Evolutionary conservation across 768 basidiomycete genomes (phyloP), one percentile per base, ranked within the genome.

Genomic region (Amyloporia xantha): DNA sequence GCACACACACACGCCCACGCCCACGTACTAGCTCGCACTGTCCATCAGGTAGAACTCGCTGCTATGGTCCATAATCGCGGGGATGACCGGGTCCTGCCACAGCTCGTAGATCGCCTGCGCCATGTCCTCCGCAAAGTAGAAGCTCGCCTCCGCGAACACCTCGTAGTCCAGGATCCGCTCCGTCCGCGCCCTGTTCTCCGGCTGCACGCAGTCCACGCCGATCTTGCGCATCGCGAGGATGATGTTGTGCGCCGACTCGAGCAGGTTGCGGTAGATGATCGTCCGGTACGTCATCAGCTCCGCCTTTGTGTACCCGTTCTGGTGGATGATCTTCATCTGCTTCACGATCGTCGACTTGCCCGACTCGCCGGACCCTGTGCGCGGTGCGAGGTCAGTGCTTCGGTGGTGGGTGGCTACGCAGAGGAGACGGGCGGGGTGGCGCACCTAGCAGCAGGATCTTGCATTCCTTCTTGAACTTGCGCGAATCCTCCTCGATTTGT

Each of bases 321-420:
- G 89, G 65, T 98, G 89, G 42, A 97, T 93, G 50, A 97, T 94
- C 75, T 95, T 96, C 93, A 98, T 96, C 67, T 98, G 94, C 64
- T 98, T 97, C 28, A 96, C 92, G 55, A 98, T 91, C 0, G 94
- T 98, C 3, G 82, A 84, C 69, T 97, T 97, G 5, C 94, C 95
- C 0, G 87, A 90, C 71, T 95, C 92, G 59, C 94, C 91, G 12
- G 92, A 93, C 48, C 94, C 93, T 94, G 57, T 17, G n/a, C 23
- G 17, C 25, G 4, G n/a, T n/a, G n/a, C n/a, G n/a, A n/a, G 23
- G 48, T 40, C 4, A 50, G 48, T n/a, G n/a, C 39, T 35, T 13
- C 44, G 36, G 44, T 27, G 23, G 24, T 45, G 28, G 24, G 37
- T 43, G 42, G 10, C 33, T 35, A 43, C 24, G 35, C 41, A 25